A percentile compares a stretch with the other conserved stretches of the same genome.
Evolutionary conservation across 306 rosid genomes (phyloP).

Genomic region (Crataegus laevigata): DNA sequence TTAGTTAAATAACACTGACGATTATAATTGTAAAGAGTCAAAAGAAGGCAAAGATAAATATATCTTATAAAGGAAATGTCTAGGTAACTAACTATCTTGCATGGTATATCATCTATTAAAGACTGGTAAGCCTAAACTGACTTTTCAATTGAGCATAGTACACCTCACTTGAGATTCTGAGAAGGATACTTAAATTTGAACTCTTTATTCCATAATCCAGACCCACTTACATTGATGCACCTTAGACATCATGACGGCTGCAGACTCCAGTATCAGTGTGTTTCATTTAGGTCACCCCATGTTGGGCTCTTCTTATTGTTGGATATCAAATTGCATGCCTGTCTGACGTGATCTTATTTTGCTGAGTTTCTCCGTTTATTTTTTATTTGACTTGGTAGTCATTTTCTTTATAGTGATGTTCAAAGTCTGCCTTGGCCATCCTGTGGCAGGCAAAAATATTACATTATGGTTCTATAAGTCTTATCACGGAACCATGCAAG

Average conservation of each 20-base stretch:
- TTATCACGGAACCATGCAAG: constrained; percentile 92
- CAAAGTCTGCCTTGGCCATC: background rate
- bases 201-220: background rate
- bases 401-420: background rate
- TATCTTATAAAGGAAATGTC: background rate
- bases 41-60: background rate
- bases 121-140: background rate
- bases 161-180: background rate
- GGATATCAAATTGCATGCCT: background rate
- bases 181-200: constrained; percentile 1
- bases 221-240: background rate
- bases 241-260: background rate
- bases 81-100: background rate
- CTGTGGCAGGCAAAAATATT: constrained; percentile 75
- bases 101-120: constrained; percentile 10
- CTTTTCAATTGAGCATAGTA: background rate
- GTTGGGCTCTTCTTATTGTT: background rate
- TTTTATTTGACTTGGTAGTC: background rate
- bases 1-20: background rate
- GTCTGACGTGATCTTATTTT: background rate
- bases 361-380: background rate
- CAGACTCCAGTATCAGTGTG: background rate
- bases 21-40: background rate
- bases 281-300: background rate
- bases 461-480: constrained; percentile 93